Percentiles rank a stretch among this genome's conserved stretches.
Conservation (phyloP, 768 basidiomycete species). For the Lepiota brunneoincarnata region DNA sequence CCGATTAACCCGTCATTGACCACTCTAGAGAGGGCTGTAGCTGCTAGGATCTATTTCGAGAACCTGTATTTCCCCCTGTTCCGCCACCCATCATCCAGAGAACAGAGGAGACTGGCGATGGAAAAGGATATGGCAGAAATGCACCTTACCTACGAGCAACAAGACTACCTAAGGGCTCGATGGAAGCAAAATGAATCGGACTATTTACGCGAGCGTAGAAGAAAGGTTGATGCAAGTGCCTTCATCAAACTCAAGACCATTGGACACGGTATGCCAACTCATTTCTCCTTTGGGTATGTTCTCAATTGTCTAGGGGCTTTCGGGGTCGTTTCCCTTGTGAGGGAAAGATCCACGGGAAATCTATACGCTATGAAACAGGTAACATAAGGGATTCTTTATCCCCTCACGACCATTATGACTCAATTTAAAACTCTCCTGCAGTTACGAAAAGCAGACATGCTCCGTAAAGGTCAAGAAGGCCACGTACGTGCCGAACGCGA, state of each 20-base stretch:
- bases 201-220: slow-evolving; percentile 80
- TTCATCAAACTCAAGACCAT: slow-evolving; percentile 92
- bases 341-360: slow-evolving; percentile 73
- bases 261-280: slow-evolving; percentile 68
- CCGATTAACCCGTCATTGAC: slow-evolving; percentile 82
- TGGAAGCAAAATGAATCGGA: slow-evolving; percentile 90
- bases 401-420: slow-evolving; percentile 15
- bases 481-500: slow-evolving; percentile 97
- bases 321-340: slow-evolving; percentile 92
- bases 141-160: slow-evolving; percentile 67
- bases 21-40: slow-evolving; percentile 91
- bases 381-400: slow-evolving; percentile 13
- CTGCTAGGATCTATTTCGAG: slow-evolving; percentile 92
- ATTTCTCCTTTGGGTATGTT: slow-evolving; percentile 23
- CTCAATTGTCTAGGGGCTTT: slow-evolving; percentile 70
- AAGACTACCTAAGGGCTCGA: slow-evolving; percentile 64
- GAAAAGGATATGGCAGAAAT: slow-evolving; percentile 83
- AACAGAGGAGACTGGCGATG: slow-evolving; percentile 81
- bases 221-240: slow-evolving; percentile 78
- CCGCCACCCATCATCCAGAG: slow-evolving; percentile 81
- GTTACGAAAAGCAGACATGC: slow-evolving; percentile 89
- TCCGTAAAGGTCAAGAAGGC: slow-evolving; percentile 95
- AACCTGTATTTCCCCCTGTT: slow-evolving; percentile 85
- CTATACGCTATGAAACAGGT: slow-evolving; percentile 98
- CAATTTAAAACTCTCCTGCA: slow-evolving; percentile 26